Conservation (phyloP, 805 yeast genomes). For the Phaffomyces antillensis region DNA sequence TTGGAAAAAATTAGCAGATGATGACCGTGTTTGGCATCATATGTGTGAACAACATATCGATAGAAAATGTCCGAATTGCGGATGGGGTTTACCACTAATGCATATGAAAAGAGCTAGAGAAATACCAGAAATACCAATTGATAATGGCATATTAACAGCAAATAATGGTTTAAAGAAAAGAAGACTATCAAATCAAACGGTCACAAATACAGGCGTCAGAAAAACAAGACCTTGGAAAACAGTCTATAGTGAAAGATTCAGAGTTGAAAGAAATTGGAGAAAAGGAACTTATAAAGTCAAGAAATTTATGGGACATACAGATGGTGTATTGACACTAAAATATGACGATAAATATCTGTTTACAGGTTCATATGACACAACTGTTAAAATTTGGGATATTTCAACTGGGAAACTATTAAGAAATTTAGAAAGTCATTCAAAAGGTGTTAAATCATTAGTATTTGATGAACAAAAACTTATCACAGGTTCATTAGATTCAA, state of each 20-base stretch:
- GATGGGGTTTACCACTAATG: slow-evolving; percentile 96
- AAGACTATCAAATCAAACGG: slow-evolving; percentile 20
- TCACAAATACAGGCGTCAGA: slow-evolving; percentile 17
- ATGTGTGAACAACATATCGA: slow-evolving; percentile 98
- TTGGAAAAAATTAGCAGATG: slow-evolving; percentile 91
- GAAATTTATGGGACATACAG: slow-evolving; percentile 74
- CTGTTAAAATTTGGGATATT: slow-evolving; percentile 90
- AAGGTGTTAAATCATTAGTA: slow-evolving; percentile 77
- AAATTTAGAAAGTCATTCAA: slow-evolving; percentile 80
- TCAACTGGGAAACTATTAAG: slow-evolving; percentile 69
- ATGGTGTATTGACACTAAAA: slow-evolving; percentile 83
- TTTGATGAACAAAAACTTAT: slow-evolving; percentile 87
- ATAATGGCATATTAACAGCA: slow-evolving; percentile 2
- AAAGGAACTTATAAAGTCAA: slow-evolving; percentile 62
- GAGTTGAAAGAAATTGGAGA: slow-evolving; percentile 93
- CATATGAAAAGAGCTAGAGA: slow-evolving; percentile 75
- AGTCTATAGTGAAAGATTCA: slow-evolving; percentile 84
- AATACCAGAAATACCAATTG: slow-evolving; percentile 18
- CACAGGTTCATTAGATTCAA: slow-evolving; percentile 86
- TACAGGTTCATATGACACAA: slow-evolving; percentile 89
- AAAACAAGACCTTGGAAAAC: slow-evolving; percentile 89
- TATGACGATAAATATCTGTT: slow-evolving; percentile 73
- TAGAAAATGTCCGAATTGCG: slow-evolving; percentile 94
- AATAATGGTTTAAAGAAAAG: slow-evolving; percentile 20
- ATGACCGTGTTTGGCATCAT: slow-evolving; percentile 95